A percentile compares a stretch with the other conserved stretches of the same genome.
phyloP scores from a whole-genome alignment of 148 eudicot genomes.

The Chenopodium quinoa region DNA sequence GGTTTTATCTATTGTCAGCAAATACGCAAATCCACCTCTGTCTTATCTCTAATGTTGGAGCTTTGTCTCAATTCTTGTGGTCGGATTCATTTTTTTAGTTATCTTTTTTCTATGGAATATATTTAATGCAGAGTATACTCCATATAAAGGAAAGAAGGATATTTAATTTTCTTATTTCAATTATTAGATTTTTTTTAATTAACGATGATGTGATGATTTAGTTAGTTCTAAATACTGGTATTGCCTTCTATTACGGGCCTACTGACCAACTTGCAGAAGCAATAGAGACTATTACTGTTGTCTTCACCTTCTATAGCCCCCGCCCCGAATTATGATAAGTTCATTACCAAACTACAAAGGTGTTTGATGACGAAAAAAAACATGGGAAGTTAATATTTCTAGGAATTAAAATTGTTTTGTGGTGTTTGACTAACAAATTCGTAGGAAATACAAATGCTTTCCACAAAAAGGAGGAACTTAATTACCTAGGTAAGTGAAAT shows the following conservation, averaged over 20 bases:
- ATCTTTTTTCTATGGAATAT: no score
- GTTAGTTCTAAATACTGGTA: background rate
- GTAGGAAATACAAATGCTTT: no score
- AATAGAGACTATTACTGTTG: background rate
- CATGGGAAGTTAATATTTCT: no score
- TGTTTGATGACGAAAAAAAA: no score
- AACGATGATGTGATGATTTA: background rate
- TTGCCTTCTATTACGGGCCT: background rate
- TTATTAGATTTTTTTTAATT: background rate
- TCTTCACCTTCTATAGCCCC: no score
- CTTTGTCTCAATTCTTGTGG: conserved; percentile 22
- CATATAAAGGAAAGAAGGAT: no score
- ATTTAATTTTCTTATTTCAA: background rate
- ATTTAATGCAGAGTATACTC: background rate
- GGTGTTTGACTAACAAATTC: no score
- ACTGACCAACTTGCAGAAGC: background rate
- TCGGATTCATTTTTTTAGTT: background rate
- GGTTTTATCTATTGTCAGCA: conserved; percentile 27
- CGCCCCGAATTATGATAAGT: no score
- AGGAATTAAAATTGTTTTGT: no score
- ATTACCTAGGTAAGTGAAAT: no score
- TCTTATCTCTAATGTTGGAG: conserved; percentile 35
- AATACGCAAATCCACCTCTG: conserved; percentile 19
- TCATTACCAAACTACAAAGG: no score
- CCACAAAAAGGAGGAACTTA: no score